Evolutionary conservation across 176 grass and related monocot genomes (phyloP), one percentile per base, ranked within the genome.

Genomic region (Oryza rufipogon): DNA sequence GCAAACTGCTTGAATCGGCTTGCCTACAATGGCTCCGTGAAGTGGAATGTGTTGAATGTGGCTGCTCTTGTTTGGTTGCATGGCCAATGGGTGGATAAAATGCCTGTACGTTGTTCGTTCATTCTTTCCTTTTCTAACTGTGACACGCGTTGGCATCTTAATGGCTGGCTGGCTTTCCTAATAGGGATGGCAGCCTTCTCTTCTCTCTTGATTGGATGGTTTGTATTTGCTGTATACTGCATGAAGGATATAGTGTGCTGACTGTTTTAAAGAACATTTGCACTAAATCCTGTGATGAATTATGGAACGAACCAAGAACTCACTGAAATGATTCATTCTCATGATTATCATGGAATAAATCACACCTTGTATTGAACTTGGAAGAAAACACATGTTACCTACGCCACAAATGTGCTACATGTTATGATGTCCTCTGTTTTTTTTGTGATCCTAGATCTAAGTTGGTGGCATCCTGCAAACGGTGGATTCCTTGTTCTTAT

Each of bases 141-240:
- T 98, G 23, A 65, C 92, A 26, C 88, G 87, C 51, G 22, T 95
- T 13, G 94, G 92, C 44, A 80, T 97, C 85, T 87, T 84, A 28
- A 88, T 97, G 91, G 94, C 82, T 22, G 92, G 89, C n/a, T 97
- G 89, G 94, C 79, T 20, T 98, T 98, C 65, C 85, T 98, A 16
- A 68, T 93, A 80, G 93, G 96, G 20, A 93, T 98, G 89, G 89
- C 85, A 6, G 84, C 85, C 30, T 98, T 98, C 66, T 94, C 92
- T 22, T 78, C 58, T 39, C 89, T 98, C 66, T 83, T 98, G 85
- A 73, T 95, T 46, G 96, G 96, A 54, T 95, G 93, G 92, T 98
- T 93, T 82, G 23, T 91, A 85, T 76, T 95, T 60, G 77, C 85
- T 61, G 80, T 91, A 77, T 98, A 92, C 76, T 98, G 91, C 66